Evolutionary conservation across 1,139 yeast species (phyloP).

Genomic region (Meyerozyma elateridarum): DNA sequence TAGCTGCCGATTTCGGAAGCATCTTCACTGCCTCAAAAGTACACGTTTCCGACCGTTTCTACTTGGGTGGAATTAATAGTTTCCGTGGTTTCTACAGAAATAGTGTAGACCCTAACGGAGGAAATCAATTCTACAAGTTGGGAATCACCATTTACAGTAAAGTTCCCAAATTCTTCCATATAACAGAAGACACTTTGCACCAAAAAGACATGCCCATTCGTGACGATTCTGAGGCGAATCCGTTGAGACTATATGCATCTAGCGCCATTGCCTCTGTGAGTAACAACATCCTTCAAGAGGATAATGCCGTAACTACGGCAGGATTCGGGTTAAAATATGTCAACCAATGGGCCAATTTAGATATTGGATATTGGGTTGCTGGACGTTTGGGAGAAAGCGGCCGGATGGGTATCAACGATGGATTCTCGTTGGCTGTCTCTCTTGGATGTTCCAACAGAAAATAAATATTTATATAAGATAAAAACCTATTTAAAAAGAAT

Average conservation of each 20-base stretch:
- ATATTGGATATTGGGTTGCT: conserved; percentile 42
- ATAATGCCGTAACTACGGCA: conserved; percentile 25
- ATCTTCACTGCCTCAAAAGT: conserved; percentile 23
- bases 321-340: conserved; percentile 43
- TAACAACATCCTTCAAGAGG: conserved; percentile 22
- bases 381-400: conserved; percentile 22
- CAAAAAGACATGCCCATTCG: not conserved
- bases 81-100: conserved; percentile 39
- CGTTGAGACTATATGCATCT: conserved; percentile 41
- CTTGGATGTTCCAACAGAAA: conserved; percentile 37
- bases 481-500: no score
- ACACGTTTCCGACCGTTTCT: conserved; percentile 45
- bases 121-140: conserved; percentile 34
- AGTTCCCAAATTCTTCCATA: conserved; percentile 27
- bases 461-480: conserved; percentile 1
- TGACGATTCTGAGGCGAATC: conserved; percentile 23
- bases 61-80: conserved; percentile 40
- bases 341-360: conserved; percentile 44
- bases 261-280: conserved; percentile 31
- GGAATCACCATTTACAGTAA: conserved; percentile 33
- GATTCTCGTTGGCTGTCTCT: conserved; percentile 44
- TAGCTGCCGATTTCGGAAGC: conserved; percentile 34
- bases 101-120: conserved; percentile 37
- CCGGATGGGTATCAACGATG: conserved; percentile 36
- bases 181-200: conserved; percentile 9